Base-by-base conservation (phyloP, 108 stramenopile species). In the Ochromonas danica region DNA sequence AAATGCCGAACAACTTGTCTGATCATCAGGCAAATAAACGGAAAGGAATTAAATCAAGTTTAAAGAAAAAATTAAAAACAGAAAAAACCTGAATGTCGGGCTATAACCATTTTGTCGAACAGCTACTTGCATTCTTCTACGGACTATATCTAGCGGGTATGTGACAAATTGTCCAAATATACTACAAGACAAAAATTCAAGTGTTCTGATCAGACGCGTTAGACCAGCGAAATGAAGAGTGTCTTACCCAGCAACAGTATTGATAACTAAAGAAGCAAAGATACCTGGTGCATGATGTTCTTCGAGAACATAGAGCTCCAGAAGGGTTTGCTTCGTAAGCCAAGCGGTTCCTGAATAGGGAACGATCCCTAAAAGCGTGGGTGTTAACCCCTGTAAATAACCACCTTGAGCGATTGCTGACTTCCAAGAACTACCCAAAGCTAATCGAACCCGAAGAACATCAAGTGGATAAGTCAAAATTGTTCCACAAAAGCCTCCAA, bases 281-380 rank as follows among this genome's bases (percentile, higher is more conserved):
- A 67, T 67, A 22, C 17, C 25, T 33, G 63, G 63, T 10, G 3
- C 63, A 14, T 33, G 17, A 31, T 28, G 30, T 14, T 31, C 3
- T 36, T 31, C 35, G 10, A 67, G 3, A 36, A 10, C 14, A 67
- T 31, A 67, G 31, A 31, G 35, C 31, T 67, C 63, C 17, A 67
- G 35, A 14, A 67, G 25, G 10, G 63, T 67, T 33, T 67, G 63
- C 25, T 67, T 67, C 63, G 35, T 10, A 6, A 33, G 10, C 63
- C 63, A 67, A 36, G 63, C 63, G 14, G 63, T 67, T 31, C 63
- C 63, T 14, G 63, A 3, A 67, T 67, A 67, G 6, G 63, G 63
- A 67, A 28, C 31, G 6, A 67, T 67, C 10, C 63, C 63, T 35
- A 33, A 36, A 14, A 67, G 31, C 25, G 63, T 67, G 6, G 63